These are phyloP conservation scores for Thielaviopsis euricoi DNA, from an alignment of 2,329 filamentous ascomycete genomes.

Conservation along the genomic window DNA sequence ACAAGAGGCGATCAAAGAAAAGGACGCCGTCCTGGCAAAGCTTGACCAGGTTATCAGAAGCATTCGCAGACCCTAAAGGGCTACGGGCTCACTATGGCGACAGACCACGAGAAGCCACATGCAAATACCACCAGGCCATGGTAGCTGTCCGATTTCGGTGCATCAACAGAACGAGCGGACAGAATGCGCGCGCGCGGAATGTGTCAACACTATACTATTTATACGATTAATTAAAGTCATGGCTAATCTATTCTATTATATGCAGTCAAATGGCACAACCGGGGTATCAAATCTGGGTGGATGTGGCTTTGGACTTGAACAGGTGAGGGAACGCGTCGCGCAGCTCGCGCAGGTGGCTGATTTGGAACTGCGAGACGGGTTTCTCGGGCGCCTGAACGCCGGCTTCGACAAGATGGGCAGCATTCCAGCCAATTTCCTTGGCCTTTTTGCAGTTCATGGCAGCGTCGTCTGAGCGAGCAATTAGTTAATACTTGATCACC, in stretches of 20 bases:
- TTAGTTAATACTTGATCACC: not conserved
- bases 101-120: too few species aligned
- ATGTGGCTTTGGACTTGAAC: slow-evolving; percentile 45
- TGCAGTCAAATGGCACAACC: not conserved
- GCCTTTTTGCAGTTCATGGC: slow-evolving; percentile 65
- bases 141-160: not conserved
- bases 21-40: slow-evolving; percentile 41
- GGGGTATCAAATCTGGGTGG: not conserved
- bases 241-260: not conserved
- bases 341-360: slow-evolving; percentile 61
- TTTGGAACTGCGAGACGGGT: slow-evolving; percentile 56
- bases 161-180: not conserved
- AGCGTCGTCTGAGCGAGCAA: slow-evolving; percentile 77
- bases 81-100: not conserved
- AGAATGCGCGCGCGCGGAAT: not conserved
- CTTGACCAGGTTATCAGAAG: slow-evolving; percentile 45
- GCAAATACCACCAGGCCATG: too few species aligned
- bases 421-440: slow-evolving; percentile 68
- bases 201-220: too few species aligned
- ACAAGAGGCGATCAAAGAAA: slow-evolving; percentile 46
- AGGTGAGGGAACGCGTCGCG: slow-evolving; percentile 64
- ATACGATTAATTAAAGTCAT: not conserved
- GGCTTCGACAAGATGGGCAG: slow-evolving; percentile 72
- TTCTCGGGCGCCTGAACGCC: slow-evolving; percentile 44
- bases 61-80: slow-evolving; percentile 38